Conservation (phyloP, 2,329 filamentous ascomycete species). For the Botrytis deweyae region DNA sequence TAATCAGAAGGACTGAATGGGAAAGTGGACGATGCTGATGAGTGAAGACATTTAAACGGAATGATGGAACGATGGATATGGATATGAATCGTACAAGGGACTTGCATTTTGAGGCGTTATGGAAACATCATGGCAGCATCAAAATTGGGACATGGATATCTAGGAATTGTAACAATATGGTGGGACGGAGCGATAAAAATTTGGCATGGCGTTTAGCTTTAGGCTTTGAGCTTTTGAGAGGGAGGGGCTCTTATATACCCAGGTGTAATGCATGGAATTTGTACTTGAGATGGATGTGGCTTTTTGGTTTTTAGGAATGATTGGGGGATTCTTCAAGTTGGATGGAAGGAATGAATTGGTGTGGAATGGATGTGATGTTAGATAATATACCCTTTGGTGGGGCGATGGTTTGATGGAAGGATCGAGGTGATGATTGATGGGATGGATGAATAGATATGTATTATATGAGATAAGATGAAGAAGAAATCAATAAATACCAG, state of each 20-base stretch:
- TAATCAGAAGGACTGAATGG: slow-evolving; percentile 31
- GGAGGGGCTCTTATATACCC: neutral
- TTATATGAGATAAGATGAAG: neutral
- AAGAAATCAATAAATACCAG: neutral
- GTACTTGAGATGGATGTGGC: neutral
- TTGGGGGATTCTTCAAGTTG: neutral
- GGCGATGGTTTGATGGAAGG: neutral
- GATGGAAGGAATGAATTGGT: neutral
- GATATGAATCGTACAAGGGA: neutral
- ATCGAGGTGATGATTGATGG: neutral
- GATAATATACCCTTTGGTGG: neutral
- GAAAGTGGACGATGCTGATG: neutral
- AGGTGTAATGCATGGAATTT: neutral
- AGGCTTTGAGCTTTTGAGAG: neutral
- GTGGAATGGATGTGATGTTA: neutral
- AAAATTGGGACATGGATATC: neutral
- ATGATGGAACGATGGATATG: neutral
- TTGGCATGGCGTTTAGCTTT: neutral
- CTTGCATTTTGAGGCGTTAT: slow-evolving; percentile 2
- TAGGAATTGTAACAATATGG: neutral
- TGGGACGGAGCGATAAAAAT: neutral
- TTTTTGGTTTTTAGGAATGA: neutral
- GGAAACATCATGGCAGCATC: neutral
- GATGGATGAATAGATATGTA: neutral
- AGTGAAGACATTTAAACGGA: neutral